phyloP scores from a whole-genome alignment of 176 grass and related monocot species.

The Bolboschoenus planiculmis region DNA sequence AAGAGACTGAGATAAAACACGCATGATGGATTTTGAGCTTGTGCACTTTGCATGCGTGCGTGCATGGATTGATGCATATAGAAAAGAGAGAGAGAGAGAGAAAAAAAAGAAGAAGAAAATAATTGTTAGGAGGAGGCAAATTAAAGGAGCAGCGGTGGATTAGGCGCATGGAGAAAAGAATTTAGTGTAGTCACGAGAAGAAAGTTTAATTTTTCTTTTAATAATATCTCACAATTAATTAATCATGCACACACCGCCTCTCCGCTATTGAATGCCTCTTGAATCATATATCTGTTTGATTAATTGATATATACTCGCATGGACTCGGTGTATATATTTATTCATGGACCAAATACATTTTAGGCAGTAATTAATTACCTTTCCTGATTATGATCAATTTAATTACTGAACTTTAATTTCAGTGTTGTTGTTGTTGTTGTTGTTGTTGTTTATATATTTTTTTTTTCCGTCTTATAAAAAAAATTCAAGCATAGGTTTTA shows the following conservation, averaged over 20 bases:
- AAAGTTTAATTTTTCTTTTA: slow-evolving; percentile 12
- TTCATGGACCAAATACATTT: background rate
- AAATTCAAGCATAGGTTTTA: too few relatives aligned
- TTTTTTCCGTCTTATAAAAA: too few relatives aligned
- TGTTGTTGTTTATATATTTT: too few relatives aligned
- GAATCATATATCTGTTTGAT: too few relatives aligned
- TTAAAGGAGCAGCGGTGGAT: slow-evolving; percentile 21
- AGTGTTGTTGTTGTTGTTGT: too few relatives aligned
- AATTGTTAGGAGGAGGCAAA: background rate
- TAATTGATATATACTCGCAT: background rate
- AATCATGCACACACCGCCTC: slow-evolving; percentile 7
- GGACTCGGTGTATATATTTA: background rate
- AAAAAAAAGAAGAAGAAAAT: background rate
- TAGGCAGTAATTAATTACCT: background rate
- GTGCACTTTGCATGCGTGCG: background rate
- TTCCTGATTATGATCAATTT: background rate
- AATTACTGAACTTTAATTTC: too few relatives aligned
- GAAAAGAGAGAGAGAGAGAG: background rate
- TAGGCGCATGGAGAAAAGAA: slow-evolving; percentile 20
- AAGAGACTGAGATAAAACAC: background rate
- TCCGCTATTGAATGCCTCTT: slow-evolving; percentile 10
- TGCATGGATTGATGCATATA: background rate
- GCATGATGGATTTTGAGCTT: background rate
- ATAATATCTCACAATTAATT: background rate
- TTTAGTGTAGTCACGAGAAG: background rate